Evolutionary conservation across 371 early-diverging fungal species (phyloP), one percentile per base, ranked within the genome.

Genomic region (Apophysomyces ossiformis): DNA sequence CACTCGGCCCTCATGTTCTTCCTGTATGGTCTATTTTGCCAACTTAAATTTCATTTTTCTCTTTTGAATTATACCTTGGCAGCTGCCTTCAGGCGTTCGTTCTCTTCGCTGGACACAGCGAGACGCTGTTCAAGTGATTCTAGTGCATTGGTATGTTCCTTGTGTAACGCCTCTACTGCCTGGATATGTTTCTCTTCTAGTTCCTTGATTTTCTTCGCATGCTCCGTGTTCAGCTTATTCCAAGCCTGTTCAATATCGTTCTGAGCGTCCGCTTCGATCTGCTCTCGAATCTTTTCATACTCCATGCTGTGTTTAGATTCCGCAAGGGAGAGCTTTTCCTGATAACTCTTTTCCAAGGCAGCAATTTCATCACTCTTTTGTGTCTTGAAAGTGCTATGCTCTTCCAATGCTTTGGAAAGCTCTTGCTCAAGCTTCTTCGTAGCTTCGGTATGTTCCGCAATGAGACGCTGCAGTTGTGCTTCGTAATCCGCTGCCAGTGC

Each of bases 241-340:
- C 73, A 73, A 9, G 73, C 73, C 4, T 45, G 63, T 18, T 73
- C 73, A 8, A 69, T 58, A 5, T 73, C 63, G 13, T 61, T 63
- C 65, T 73, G 69, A 0, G 63, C 67, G 44, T 61, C 46, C 8
- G 73, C 58, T 37, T 78, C 77, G 7, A 78, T 72, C 47, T 81
- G 77, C 37, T 76, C 73, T 36, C 73, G 69, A 60, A 81, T 66
- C 35, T 60, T 71, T 35, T 69, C 70, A 4, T 69, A 56, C 13
- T 69, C 65, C 1, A 32, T 38, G 5, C 61, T 67, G 36, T 59
- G 69, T 16, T 57, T 56, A 4, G 67, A 54, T 21, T 57, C 65
- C 13, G 44, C 38, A 16, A 44, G 59, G 1, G 46, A 39, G 37
- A 69, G 35, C 37, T 62, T 64, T 15, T 73, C 65, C 13, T 67